Percentiles rank a stretch among this genome's conserved stretches.
Evolutionary conservation across 768 basidiomycete species (phyloP).

Genomic region (Rhizopogon roseolus): DNA sequence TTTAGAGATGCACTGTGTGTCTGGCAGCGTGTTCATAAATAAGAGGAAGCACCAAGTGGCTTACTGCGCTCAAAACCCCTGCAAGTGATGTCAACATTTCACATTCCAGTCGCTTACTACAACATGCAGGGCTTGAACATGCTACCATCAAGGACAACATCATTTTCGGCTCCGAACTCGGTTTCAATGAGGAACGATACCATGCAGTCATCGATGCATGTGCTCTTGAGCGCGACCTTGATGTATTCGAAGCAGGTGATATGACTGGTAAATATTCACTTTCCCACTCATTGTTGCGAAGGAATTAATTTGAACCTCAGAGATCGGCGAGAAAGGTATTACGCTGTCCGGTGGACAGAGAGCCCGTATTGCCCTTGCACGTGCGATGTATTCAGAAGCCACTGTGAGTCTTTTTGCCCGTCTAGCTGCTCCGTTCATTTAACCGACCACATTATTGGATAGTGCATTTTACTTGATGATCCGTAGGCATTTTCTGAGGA

Average conservation of each 20-base stretch:
- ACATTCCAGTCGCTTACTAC: conserved; percentile 19
- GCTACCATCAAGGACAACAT: conserved; percentile 82
- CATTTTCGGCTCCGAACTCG: conserved; percentile 58
- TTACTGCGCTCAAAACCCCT: conserved; percentile 65
- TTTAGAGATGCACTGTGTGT: conserved; percentile 54
- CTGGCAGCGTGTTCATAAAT: conserved; percentile 49
- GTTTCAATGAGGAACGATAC: conserved; percentile 62
- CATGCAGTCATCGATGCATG: conserved; percentile 68
- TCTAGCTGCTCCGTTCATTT: not conserved
- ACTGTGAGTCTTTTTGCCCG: conserved; percentile 35
- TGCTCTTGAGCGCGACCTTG: conserved; percentile 65
- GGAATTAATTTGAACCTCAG: conserved; percentile 23
- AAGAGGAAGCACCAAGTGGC: conserved; percentile 59
- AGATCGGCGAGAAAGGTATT: conserved; percentile 72
- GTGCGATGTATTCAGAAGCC: conserved; percentile 74
- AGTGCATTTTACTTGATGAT: conserved; percentile 67
- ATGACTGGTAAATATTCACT: conserved; percentile 48
- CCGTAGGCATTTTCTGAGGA: conserved; percentile 43
- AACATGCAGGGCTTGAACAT: conserved; percentile 61
- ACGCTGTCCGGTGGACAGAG: conserved; percentile 72
- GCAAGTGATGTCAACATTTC: conserved; percentile 26
- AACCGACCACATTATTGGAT: not conserved
- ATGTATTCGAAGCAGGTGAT: conserved; percentile 71
- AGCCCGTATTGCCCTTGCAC: conserved; percentile 70
- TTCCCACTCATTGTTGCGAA: not conserved